Evolutionary conservation across 257 asterid species (phyloP).

Genomic region (Nicotiana noctiflora): DNA sequence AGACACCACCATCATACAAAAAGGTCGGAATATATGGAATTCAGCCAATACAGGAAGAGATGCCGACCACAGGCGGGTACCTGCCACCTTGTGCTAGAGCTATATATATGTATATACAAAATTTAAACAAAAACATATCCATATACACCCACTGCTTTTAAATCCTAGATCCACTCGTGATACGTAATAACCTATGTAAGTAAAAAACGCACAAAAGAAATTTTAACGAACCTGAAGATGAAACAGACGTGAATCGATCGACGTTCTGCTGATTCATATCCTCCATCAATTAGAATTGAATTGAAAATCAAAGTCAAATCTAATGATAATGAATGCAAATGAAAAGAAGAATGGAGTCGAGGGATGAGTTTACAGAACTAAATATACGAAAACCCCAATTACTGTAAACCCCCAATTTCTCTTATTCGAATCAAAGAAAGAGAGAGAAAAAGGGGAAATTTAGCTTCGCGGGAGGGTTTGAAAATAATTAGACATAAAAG

Average conservation of each 20-base stretch:
- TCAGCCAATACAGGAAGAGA: neutral
- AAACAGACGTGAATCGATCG: neutral
- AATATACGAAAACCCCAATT: conserved; percentile 1
- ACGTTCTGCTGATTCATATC: neutral
- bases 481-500: conserved; percentile 18
- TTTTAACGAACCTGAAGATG: neutral
- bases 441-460: conserved; percentile 1
- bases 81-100: neutral
- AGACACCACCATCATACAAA: neutral
- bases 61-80: neutral
- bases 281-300: neutral
- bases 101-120: neutral
- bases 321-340: neutral
- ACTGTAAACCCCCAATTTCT: conserved; percentile 9
- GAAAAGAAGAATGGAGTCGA: neutral
- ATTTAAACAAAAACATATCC: neutral
- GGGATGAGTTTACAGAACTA: neutral
- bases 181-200: neutral
- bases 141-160: neutral
- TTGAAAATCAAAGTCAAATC: neutral
- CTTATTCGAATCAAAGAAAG: neutral
- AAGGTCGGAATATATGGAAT: neutral
- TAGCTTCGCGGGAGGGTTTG: conserved; percentile 40
- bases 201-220: neutral
- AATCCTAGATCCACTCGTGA: neutral